These are phyloP conservation scores for Neofusicoccum umdonicola DNA, from an alignment of 2,329 filamentous ascomycete species.

Conservation along the genomic window DNA sequence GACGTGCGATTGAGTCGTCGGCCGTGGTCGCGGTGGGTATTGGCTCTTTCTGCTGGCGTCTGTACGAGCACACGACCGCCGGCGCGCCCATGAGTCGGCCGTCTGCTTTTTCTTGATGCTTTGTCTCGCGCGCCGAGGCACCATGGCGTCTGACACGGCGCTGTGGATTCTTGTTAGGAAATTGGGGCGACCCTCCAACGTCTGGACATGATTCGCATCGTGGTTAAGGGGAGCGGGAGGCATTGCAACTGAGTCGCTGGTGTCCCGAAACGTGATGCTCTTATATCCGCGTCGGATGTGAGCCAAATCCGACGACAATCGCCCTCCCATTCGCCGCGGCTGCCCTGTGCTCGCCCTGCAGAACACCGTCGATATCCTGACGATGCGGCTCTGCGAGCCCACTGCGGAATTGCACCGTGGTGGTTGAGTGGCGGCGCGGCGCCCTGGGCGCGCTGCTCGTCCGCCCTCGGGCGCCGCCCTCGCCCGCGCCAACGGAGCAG, in stretches of 20 bases:
- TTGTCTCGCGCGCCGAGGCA: neutral
- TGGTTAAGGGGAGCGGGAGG: conserved; percentile 9
- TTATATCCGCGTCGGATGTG: conserved; percentile 9
- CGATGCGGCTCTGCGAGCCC: neutral
- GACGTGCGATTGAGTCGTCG: neutral
- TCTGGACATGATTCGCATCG: conserved; percentile 13
- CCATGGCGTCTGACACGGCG: neutral
- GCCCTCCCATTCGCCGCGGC: neutral
- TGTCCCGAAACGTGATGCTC: neutral
- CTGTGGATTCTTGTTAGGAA: neutral
- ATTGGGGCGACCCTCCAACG: neutral
- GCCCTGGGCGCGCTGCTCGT: neutral
- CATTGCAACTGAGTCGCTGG: conserved; percentile 8
- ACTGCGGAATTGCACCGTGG: neutral
- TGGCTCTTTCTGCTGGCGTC: neutral
- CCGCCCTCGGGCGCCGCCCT: neutral
- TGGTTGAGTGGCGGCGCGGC: neutral
- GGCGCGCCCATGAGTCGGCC: neutral
- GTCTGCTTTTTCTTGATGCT: neutral
- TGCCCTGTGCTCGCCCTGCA: no score
- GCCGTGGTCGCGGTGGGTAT: neutral
- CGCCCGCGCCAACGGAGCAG: neutral
- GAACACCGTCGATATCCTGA: neutral
- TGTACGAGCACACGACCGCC: neutral
- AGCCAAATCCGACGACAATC: conserved; percentile 8